A percentile compares a stretch with the other conserved stretches of the same genome.
Conservation (phyloP, 768 basidiomycete genomes). For the Kwoniella sp. region DNA sequence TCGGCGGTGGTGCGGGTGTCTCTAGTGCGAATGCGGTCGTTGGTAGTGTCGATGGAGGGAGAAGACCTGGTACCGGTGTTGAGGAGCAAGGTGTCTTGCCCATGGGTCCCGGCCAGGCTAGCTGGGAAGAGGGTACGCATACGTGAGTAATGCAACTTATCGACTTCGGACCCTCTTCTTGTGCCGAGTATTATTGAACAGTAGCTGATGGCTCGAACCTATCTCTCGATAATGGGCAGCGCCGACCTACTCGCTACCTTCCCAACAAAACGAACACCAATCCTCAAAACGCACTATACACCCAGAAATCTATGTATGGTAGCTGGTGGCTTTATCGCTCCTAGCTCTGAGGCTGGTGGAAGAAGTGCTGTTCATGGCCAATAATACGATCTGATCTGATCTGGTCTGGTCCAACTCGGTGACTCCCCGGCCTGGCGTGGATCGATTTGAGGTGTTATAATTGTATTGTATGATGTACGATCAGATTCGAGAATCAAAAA, state of each 20-base stretch:
- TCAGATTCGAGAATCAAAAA: too few species aligned
- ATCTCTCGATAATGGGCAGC: too few species aligned
- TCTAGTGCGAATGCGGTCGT: not conserved
- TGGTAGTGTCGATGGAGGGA: slow-evolving; percentile 17
- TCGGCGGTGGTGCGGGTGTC: slow-evolving; percentile 6
- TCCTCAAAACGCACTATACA: slow-evolving; percentile 90
- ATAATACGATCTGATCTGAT: too few species aligned
- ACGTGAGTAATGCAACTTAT: slow-evolving; percentile 52
- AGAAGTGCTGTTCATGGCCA: too few species aligned
- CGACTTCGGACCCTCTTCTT: too few species aligned
- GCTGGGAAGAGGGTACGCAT: slow-evolving; percentile 22
- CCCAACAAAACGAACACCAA: slow-evolving; percentile 92
- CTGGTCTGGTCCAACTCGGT: too few species aligned
- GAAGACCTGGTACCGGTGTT: slow-evolving; percentile 9
- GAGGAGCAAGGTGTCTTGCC: slow-evolving; percentile 20
- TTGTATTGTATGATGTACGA: too few species aligned
- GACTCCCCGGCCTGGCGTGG: too few species aligned
- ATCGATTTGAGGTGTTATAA: too few species aligned
- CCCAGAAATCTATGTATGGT: slow-evolving; percentile 90
- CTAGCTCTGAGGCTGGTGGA: slow-evolving; percentile 25
- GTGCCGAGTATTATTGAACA: too few species aligned
- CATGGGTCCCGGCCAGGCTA: slow-evolving; percentile 23
- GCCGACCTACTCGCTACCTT: slow-evolving; percentile 84
- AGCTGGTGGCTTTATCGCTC: slow-evolving; percentile 63
- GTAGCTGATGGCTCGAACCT: not conserved